Evolutionary conservation across 1,139 yeast genomes (phyloP).

Genomic region (Suhomyces wounanorum): DNA sequence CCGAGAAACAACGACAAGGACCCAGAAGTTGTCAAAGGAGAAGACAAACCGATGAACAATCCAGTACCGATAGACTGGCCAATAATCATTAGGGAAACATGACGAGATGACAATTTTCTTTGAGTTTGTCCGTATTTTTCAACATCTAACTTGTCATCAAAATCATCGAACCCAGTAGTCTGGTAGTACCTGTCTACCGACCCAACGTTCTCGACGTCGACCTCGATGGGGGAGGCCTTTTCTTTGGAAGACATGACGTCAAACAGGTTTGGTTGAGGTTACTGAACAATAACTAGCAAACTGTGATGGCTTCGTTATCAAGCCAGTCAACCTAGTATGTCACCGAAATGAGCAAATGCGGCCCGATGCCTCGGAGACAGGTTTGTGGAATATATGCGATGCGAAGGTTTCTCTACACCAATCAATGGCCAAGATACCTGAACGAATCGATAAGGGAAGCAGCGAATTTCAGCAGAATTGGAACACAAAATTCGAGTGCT

Average conservation of each 20-base stretch:
- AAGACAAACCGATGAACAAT: conserved; percentile 39
- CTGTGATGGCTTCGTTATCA: neutral
- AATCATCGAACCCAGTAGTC: conserved; percentile 31
- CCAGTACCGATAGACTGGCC: conserved; percentile 58
- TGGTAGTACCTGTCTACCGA: conserved; percentile 18
- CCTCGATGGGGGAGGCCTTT: conserved; percentile 4
- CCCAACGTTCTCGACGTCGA: conserved; percentile 30
- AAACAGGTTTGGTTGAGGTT: neutral
- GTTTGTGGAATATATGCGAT: neutral
- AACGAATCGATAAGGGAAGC: too few relatives aligned
- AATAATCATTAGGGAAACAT: conserved; percentile 50
- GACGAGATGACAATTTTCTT: conserved; percentile 45
- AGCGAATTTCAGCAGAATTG: too few relatives aligned
- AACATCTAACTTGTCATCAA: conserved; percentile 33
- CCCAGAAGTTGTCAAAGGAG: conserved; percentile 39
- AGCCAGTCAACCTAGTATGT: neutral
- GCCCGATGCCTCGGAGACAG: neutral
- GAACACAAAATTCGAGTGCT: too few relatives aligned
- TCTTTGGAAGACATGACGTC: neutral
- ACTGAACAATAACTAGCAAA: too few relatives aligned
- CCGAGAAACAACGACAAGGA: conserved; percentile 41
- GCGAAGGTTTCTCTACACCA: too few relatives aligned
- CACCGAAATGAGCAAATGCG: neutral
- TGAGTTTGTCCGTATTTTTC: conserved; percentile 38
- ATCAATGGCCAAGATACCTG: too few relatives aligned